Evolutionary conservation across 768 basidiomycete species (phyloP).

Genomic region (Leccinum ochraceum): DNA sequence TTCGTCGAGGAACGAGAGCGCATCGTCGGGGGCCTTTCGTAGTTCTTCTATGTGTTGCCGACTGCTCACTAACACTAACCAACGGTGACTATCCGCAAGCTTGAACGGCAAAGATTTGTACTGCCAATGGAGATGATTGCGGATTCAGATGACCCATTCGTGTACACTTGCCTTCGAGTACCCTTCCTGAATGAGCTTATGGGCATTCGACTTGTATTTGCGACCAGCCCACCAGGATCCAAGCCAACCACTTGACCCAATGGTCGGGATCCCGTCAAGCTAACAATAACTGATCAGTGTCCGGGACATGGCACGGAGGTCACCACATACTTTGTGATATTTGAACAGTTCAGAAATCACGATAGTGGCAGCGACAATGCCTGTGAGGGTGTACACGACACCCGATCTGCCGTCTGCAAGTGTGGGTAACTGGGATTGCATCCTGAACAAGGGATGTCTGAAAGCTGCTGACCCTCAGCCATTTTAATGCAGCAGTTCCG

Average conservation of each 20-base stretch:
- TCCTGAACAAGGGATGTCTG: not conserved
- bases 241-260: not conserved
- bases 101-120: conserved; percentile 34
- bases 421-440: conserved; percentile 7
- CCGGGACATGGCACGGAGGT: not conserved
- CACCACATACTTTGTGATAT: conserved; percentile 7
- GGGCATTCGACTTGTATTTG: not conserved
- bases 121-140: conserved; percentile 15
- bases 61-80: conserved; percentile 41
- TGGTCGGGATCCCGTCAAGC: not conserved
- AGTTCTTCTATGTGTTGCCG: conserved; percentile 40
- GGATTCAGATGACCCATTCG: not conserved
- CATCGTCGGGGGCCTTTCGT: conserved; percentile 40
- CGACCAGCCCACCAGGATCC: not conserved
- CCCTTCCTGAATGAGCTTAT: not conserved
- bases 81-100: conserved; percentile 31
- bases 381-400: conserved; percentile 10
- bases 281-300: not conserved
- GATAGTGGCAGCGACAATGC: conserved; percentile 8
- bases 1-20: conserved; percentile 38
- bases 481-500: not conserved
- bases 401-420: conserved; percentile 1
- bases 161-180: not conserved
- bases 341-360: conserved; percentile 10
- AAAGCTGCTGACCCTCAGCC: not conserved